These are phyloP conservation scores for Aspergillus sp. DNA, from an alignment of 2,329 filamentous ascomycete species.

Conservation along the genomic window DNA sequence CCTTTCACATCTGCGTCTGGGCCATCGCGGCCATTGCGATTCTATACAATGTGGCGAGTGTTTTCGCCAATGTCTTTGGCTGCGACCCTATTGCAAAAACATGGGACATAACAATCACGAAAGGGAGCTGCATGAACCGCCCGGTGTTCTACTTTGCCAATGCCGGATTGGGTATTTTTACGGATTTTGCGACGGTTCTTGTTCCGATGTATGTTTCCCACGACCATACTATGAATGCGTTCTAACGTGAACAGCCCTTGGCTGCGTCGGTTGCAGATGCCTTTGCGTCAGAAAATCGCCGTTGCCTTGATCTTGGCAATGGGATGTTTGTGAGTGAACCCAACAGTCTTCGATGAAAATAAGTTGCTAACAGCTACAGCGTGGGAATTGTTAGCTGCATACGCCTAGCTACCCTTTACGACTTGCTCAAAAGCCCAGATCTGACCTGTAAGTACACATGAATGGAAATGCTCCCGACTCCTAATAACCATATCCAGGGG, in stretches of 20 bases:
- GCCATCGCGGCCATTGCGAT: slow-evolving; percentile 23
- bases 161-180: slow-evolving; percentile 28
- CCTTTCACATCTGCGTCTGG: slow-evolving; percentile 26
- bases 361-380: slow-evolving; percentile 12
- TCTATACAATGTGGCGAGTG: slow-evolving; percentile 27
- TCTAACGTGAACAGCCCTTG: slow-evolving; percentile 22
- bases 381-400: slow-evolving; percentile 31
- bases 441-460: slow-evolving; percentile 22
- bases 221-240: background rate
- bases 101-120: slow-evolving; percentile 24
- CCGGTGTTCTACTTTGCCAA: slow-evolving; percentile 32
- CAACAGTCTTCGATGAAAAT: background rate
- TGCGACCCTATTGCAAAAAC: slow-evolving; percentile 26
- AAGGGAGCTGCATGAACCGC: slow-evolving; percentile 25
- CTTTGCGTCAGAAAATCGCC: slow-evolving; percentile 29
- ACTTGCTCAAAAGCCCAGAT: slow-evolving; percentile 21
- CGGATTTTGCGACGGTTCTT: slow-evolving; percentile 29
- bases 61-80: slow-evolving; percentile 27
- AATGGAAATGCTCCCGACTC: background rate
- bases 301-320: slow-evolving; percentile 27
- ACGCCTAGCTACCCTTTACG: slow-evolving; percentile 25
- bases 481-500: slow-evolving; percentile 12
- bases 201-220: slow-evolving; percentile 24
- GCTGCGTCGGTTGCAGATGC: slow-evolving; percentile 31
- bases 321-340: slow-evolving; percentile 27